Percentiles rank a stretch among this genome's conserved stretches.
phyloP scores from a whole-genome alignment of 768 basidiomycete species.

The Mycena olivaceomarginata region DNA sequence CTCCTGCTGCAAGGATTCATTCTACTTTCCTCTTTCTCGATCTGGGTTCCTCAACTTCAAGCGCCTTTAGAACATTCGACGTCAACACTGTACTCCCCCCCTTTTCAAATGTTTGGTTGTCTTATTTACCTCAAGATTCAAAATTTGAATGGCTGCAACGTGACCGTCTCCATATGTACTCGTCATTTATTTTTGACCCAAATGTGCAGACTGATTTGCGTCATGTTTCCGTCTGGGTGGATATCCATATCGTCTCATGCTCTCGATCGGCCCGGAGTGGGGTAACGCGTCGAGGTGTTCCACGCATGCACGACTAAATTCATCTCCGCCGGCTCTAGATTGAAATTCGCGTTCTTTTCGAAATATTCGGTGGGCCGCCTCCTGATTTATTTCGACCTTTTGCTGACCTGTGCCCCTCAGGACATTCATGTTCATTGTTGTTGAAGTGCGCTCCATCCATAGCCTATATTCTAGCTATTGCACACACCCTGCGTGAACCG shows the following conservation, averaged over 20 bases:
- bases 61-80: slow-evolving; percentile 4
- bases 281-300: not conserved
- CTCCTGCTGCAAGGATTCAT: not conserved
- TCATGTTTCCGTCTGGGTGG: no score
- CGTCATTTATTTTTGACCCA: not conserved
- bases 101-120: slow-evolving; percentile 6
- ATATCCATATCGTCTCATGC: slow-evolving; percentile 2
- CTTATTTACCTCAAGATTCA: slow-evolving; percentile 9
- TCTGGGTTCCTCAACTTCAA: not conserved
- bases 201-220: not conserved
- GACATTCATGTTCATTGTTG: not conserved
- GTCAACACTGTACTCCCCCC: not conserved
- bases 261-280: not conserved
- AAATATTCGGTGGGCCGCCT: not conserved
- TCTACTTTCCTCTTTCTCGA: slow-evolving; percentile 5
- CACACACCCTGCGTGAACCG: not conserved
- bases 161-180: not conserved
- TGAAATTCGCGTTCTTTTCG: not conserved
- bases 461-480: not conserved
- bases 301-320: slow-evolving; percentile 4
- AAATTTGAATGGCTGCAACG: not conserved
- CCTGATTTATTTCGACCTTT: not conserved
- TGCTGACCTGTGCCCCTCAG: not conserved
- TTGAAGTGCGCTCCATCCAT: not conserved
- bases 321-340: slow-evolving; percentile 3